A percentile compares a stretch with the other conserved stretches of the same genome.
Conservation (phyloP, 2,329 filamentous ascomycete species). For the Colletotrichum lini region DNA sequence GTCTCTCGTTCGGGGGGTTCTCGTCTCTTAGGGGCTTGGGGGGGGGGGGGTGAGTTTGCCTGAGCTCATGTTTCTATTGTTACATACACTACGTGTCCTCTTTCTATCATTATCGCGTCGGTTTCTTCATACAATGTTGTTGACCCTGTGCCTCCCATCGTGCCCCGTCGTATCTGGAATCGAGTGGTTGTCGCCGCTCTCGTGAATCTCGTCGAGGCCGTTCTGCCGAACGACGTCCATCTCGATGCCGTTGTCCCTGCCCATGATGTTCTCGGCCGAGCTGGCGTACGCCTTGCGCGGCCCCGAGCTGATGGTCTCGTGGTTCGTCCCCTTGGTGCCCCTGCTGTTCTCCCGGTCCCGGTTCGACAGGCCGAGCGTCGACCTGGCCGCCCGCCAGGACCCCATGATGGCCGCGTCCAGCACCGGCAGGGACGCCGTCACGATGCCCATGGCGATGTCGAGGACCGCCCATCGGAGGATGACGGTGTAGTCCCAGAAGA, state of each 20-base stretch:
- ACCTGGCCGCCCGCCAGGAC: conserved; percentile 34
- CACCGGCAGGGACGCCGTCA: conserved; percentile 50
- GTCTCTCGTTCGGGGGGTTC: too few relatives aligned
- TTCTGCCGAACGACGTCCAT: conserved; percentile 22
- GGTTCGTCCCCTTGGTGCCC: conserved; percentile 3
- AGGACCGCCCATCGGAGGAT: conserved; percentile 47
- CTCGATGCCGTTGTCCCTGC: conserved; percentile 24
- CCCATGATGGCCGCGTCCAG: conserved; percentile 45
- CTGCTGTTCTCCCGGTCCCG: conserved; percentile 18
- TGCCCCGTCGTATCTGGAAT: conserved; percentile 14
- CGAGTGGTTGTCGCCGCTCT: background rate
- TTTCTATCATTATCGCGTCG: background rate
- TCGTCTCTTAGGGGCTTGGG: too few relatives aligned
- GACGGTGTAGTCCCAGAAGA: conserved; percentile 43
- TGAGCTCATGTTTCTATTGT: too few relatives aligned
- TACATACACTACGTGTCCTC: background rate
- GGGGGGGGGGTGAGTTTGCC: too few relatives aligned
- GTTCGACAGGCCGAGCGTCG: conserved; percentile 17
- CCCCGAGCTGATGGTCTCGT: conserved; percentile 17
- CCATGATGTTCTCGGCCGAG: conserved; percentile 28
- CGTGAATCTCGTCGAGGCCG: background rate
- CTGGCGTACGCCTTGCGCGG: conserved; percentile 13
- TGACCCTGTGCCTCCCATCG: background rate
- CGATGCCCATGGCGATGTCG: conserved; percentile 48
- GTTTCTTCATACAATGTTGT: conserved; percentile 10